Evolutionary conservation across 73 alveolate genomes (phyloP).

Genomic region (Tetrahymena elliotti): DNA sequence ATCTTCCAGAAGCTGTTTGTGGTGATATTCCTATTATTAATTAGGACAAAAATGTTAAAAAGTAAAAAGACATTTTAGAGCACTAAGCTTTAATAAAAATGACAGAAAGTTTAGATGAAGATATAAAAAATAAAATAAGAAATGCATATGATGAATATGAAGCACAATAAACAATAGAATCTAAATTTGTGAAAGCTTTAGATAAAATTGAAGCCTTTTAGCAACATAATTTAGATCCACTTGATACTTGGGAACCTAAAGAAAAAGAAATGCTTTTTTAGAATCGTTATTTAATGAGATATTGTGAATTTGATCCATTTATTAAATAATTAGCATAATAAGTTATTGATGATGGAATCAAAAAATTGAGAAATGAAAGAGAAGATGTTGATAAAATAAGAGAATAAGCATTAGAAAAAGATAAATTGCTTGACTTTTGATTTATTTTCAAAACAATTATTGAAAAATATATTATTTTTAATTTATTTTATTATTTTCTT

Average conservation of each 20-base stretch:
- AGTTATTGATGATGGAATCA: neutral
- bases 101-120: neutral
- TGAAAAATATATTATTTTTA: no score
- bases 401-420: neutral
- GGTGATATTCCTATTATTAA: slow-evolving; percentile 1
- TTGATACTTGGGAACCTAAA: neutral
- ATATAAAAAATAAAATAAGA: neutral
- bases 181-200: neutral
- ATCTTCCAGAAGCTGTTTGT: neutral
- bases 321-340: neutral
- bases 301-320: neutral
- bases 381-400: neutral
- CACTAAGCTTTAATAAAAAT: neutral
- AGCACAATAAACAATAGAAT: neutral
- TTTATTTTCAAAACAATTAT: no score
- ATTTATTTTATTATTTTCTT: no score
- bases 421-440: neutral
- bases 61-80: neutral
- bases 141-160: neutral
- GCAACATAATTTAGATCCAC: neutral
- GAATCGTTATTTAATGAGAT: neutral
- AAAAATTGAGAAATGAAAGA: neutral
- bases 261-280: neutral
- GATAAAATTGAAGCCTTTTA: neutral
- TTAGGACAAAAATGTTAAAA: neutral